Evolutionary conservation across 2,329 filamentous ascomycete genomes (phyloP).

Genomic region (Keithomyces neogunnii): DNA sequence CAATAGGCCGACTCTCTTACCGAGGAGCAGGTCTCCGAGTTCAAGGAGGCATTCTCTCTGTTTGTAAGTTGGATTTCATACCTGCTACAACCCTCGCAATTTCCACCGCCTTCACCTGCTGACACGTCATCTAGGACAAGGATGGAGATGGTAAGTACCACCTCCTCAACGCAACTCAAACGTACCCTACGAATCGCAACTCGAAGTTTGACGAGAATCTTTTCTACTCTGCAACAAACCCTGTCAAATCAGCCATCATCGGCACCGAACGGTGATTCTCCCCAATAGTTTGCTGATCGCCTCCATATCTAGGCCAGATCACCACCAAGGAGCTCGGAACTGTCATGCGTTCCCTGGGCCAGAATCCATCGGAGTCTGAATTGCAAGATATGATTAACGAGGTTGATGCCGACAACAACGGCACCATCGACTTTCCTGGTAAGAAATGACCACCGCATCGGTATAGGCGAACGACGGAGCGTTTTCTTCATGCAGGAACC

Average conservation of each 20-base stretch:
- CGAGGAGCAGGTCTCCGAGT: constrained; percentile 99
- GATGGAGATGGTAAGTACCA: constrained; percentile 75
- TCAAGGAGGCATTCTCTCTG: constrained; percentile 99
- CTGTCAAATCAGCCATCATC: too few species aligned
- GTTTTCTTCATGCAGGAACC: neutral
- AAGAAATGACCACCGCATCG: constrained; percentile 22
- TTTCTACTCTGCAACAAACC: neutral
- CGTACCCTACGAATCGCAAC: neutral
- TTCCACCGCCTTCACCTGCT: neutral
- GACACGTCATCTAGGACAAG: constrained; percentile 59
- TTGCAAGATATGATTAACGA: constrained; percentile 93
- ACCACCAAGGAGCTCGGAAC: constrained; percentile 86
- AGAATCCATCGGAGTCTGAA: constrained; percentile 85
- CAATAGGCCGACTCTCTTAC: constrained; percentile 90
- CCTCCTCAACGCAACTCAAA: too few species aligned
- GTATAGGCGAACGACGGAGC: too few species aligned
- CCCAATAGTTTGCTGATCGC: neutral
- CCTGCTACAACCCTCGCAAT: neutral
- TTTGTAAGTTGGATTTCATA: constrained; percentile 63
- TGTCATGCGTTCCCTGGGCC: constrained; percentile 82
- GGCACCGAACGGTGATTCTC: neutral
- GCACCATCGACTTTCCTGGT: constrained; percentile 88
- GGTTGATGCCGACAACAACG: constrained; percentile 87
- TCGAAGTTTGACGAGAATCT: neutral
- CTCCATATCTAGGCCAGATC: constrained; percentile 60